A percentile compares a stretch with the other conserved stretches of the same genome.
These are phyloP conservation scores for Globisporangium perplexum DNA, from an alignment of 352 stramenopile species.

Conservation along the genomic window DNA sequence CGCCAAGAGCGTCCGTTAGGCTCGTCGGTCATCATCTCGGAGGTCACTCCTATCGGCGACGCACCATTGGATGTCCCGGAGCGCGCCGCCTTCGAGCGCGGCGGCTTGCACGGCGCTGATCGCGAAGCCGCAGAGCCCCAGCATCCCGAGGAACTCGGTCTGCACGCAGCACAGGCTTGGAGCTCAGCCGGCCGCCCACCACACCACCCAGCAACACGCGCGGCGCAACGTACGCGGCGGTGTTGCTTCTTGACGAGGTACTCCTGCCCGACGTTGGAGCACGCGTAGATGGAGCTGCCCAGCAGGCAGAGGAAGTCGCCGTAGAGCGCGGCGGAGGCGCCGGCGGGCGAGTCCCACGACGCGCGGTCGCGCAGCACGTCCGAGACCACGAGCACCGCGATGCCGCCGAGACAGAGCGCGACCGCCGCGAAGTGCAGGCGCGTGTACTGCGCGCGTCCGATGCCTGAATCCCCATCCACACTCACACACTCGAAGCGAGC, in stretches of 20 bases:
- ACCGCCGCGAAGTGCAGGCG: slow-evolving; percentile 69
- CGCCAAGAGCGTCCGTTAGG: not conserved
- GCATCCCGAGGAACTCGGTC: slow-evolving; percentile 93
- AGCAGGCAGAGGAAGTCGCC: slow-evolving; percentile 91
- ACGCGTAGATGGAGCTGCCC: slow-evolving; percentile 89
- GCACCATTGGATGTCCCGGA: slow-evolving; percentile 41
- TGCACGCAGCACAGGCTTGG: slow-evolving; percentile 18
- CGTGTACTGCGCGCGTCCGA: slow-evolving; percentile 40
- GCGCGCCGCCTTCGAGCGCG: slow-evolving; percentile 69
- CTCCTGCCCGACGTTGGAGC: slow-evolving; percentile 90
- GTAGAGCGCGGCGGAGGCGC: slow-evolving; percentile 34
- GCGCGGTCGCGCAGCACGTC: slow-evolving; percentile 57
- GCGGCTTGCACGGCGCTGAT: slow-evolving; percentile 81
- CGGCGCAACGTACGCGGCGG: slow-evolving; percentile 28
- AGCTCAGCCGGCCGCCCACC: no score
- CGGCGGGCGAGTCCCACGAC: slow-evolving; percentile 1
- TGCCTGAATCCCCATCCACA: no score
- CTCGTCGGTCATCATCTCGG: no score
- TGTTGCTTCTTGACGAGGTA: slow-evolving; percentile 83
- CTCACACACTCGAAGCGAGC: no score
- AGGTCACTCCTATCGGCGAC: no score
- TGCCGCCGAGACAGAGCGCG: slow-evolving; percentile 78
- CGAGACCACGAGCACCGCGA: slow-evolving; percentile 80
- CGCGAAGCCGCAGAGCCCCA: slow-evolving; percentile 90
- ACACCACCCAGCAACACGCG: not conserved